Evolutionary conservation across 2,329 filamentous ascomycete species (phyloP).

Genomic region (Beauveria sp.): DNA sequence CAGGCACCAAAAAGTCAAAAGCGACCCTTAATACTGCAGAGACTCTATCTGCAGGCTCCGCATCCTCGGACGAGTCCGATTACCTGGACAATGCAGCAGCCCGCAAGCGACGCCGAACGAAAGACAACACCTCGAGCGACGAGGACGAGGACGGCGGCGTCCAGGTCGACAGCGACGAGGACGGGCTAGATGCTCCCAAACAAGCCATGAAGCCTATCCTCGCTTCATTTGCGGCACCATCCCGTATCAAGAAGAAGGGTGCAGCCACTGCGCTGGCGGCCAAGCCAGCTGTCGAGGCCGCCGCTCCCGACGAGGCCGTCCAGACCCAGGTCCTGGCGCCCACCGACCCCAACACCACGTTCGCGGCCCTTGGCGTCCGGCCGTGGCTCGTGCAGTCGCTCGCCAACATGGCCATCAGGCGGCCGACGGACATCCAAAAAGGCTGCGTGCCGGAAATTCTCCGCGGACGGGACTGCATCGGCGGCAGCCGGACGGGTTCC

Average conservation of each 20-base stretch:
- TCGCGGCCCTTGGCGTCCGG: constrained; percentile 63
- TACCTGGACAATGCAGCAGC: constrained; percentile 37
- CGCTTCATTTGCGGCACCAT: constrained; percentile 43
- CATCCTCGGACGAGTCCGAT: constrained; percentile 36
- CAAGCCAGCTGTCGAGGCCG: neutral
- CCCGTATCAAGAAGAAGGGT: constrained; percentile 40
- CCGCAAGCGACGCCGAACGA: constrained; percentile 36
- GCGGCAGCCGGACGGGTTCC: constrained; percentile 87
- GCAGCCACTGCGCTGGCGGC: constrained; percentile 13
- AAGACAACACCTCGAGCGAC: constrained; percentile 20
- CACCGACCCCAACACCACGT: constrained; percentile 53
- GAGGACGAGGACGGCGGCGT: constrained; percentile 16
- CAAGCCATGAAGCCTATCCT: constrained; percentile 25
- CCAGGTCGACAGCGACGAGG: constrained; percentile 16
- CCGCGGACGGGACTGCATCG: constrained; percentile 87
- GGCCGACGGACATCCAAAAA: constrained; percentile 87
- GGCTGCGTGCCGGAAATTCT: constrained; percentile 89
- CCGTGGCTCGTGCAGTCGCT: constrained; percentile 88
- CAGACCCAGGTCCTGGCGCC: constrained; percentile 39
- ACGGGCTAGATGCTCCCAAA: constrained; percentile 24
- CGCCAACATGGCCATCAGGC: constrained; percentile 67
- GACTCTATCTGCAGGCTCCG: neutral
- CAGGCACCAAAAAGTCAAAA: constrained; percentile 4
- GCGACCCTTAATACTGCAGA: constrained; percentile 1
- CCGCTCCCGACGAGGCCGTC: constrained; percentile 9